phyloP scores from a whole-genome alignment of 306 rosid genomes.

The Vicia sativa region DNA sequence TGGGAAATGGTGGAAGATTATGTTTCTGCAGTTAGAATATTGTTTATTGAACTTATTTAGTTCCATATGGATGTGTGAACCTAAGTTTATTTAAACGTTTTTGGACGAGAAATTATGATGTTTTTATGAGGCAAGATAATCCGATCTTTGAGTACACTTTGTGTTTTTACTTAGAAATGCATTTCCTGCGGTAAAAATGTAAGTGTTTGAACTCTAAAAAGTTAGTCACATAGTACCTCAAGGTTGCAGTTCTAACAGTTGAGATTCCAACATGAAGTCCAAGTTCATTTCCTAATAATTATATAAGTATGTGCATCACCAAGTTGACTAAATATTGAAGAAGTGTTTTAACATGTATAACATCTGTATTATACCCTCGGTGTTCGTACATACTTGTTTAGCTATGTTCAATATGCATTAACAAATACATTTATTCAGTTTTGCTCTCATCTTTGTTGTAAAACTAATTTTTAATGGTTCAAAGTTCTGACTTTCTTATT shows the following conservation, averaged over 20 bases:
- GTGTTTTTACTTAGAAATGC: no score
- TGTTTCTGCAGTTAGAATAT: background rate
- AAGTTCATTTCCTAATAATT: slow-evolving; percentile 22
- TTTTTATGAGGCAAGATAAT: slow-evolving; percentile 16
- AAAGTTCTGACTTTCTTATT: slow-evolving; percentile 1
- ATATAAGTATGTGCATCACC: background rate
- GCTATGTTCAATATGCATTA: slow-evolving; percentile 16
- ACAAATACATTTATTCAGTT: background rate
- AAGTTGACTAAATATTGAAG: slow-evolving; percentile 15
- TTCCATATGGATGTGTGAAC: slow-evolving; percentile 6
- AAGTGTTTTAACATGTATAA: slow-evolving; percentile 7
- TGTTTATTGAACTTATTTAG: background rate
- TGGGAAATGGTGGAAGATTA: background rate
- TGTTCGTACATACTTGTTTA: slow-evolving; percentile 10
- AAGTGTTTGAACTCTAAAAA: background rate
- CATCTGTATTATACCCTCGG: background rate
- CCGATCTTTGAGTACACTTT: no score
- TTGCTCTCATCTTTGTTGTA: slow-evolving; percentile 25
- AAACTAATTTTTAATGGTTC: slow-evolving; percentile 21
- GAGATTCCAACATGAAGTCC: slow-evolving; percentile 17
- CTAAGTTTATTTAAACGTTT: background rate
- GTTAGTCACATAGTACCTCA: slow-evolving; percentile 1
- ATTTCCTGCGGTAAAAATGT: background rate
- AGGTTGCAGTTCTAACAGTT: slow-evolving; percentile 15
- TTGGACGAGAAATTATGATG: background rate